phyloP scores from a whole-genome alignment of 768 basidiomycete species.

The Sporobolomyces roseus region DNA sequence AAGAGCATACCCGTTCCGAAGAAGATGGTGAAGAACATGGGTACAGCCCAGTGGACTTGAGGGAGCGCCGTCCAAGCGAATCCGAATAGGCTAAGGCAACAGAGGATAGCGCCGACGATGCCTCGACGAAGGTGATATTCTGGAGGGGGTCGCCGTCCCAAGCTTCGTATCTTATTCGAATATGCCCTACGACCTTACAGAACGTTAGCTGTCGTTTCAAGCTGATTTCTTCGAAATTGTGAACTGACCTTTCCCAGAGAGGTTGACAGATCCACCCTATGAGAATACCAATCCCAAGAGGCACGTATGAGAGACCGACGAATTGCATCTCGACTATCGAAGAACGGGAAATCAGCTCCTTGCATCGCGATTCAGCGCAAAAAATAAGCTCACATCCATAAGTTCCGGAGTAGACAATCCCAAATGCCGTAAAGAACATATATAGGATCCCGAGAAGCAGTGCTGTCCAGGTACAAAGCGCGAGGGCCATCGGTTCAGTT shows the following conservation, averaged over 20 bases:
- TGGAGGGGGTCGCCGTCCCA: conserved; percentile 35
- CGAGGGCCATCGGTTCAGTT: conserved; percentile 70
- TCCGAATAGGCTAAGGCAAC: conserved; percentile 50
- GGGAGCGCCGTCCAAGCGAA: conserved; percentile 58
- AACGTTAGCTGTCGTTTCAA: neutral
- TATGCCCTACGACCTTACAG: conserved; percentile 4
- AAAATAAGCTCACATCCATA: conserved; percentile 47
- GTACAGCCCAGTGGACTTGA: conserved; percentile 55
- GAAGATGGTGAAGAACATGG: conserved; percentile 53
- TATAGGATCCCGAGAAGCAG: conserved; percentile 50
- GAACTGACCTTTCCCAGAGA: conserved; percentile 44
- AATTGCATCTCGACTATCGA: conserved; percentile 16
- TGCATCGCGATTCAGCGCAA: neutral
- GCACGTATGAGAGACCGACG: conserved; percentile 21
- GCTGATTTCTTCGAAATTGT: neutral
- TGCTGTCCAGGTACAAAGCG: conserved; percentile 65
- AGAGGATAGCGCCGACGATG: conserved; percentile 26
- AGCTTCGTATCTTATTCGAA: neutral
- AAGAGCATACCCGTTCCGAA: conserved; percentile 61
- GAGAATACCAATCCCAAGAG: conserved; percentile 48
- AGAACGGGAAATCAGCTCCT: neutral
- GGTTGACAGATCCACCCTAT: conserved; percentile 45
- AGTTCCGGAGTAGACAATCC: conserved; percentile 46
- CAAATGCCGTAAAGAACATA: conserved; percentile 48
- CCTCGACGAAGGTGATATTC: conserved; percentile 41